Evolutionary conservation across 805 yeast genomes (phyloP), one percentile per base, ranked within the genome.

Genomic region (Ogataea paraovalis): DNA sequence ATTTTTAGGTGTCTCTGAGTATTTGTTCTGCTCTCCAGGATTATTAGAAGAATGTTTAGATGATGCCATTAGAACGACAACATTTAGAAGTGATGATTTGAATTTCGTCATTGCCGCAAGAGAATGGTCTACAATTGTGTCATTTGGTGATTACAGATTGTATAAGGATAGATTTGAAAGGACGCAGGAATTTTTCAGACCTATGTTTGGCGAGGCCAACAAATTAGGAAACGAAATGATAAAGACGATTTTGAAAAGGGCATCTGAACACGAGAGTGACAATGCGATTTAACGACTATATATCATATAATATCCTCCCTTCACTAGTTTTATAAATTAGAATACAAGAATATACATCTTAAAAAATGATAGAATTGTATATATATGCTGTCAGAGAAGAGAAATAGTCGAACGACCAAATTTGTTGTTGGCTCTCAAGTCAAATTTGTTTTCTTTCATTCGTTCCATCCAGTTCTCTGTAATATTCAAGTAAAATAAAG

Each of bases 161-260:
- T 94, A 94, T 72, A 74, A 77, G 50, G 67, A 68, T 39, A 82
- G 81, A 61, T 94, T 94, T 64, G 91, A 84, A 56, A 75, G 75
- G 41, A 87, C 95, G 0, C 97, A 89, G 61, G 61, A 72, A n/a
- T 94, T 87, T 65, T 94, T 94, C 68, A 69, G 76, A 51, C 95
- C 89, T 12, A 91, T 84, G 87, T 76, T 91, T 46, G 82, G 89
- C 2, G 96, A 91, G 59, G 97, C 97, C 9, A 87, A 84, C 54
- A 79, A 76, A 41, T 74, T 90, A 40, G 98, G 98, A 10, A 94
- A 92, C 67, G 96, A 88, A 56, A 92, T 92, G 99, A 87, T 94
- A 52, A 80, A 80, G 61, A 86, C 88, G 9, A 88, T 89, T 30
- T 68, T 84, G 38, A 47, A 62, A 39, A 56, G 68, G 25, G 71